Percentiles rank a stretch among this genome's conserved stretches.
These are phyloP conservation scores for Terfezia boudieri DNA, from an alignment of 495 filamentous ascomycete species.

Conservation along the genomic window DNA sequence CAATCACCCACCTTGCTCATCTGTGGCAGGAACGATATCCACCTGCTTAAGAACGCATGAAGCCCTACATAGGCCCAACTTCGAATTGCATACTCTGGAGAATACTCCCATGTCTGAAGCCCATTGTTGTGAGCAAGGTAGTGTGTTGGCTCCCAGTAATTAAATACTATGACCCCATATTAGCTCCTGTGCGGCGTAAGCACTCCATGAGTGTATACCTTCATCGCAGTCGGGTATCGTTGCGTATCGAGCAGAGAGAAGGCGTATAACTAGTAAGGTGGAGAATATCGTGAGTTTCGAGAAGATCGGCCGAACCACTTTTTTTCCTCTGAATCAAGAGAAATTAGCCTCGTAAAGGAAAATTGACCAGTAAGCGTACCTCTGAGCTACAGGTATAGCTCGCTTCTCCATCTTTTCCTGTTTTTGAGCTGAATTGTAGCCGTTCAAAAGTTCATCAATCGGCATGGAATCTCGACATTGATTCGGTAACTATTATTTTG, in stretches of 20 bases:
- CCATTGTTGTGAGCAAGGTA: constrained; percentile 86
- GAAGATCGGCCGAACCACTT: neutral
- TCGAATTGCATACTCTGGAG: constrained; percentile 80
- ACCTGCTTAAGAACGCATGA: constrained; percentile 48
- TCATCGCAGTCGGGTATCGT: constrained; percentile 98
- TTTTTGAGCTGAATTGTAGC: too few species aligned
- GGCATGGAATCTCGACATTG: too few species aligned
- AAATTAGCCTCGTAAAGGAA: too few species aligned
- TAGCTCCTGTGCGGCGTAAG: neutral
- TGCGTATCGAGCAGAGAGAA: constrained; percentile 55
- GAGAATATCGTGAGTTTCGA: constrained; percentile 29
- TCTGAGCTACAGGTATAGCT: too few species aligned
- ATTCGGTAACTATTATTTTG: too few species aligned
- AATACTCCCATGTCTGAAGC: constrained; percentile 97
- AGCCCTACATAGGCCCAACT: constrained; percentile 87
- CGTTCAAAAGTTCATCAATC: too few species aligned
- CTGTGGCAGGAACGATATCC: constrained; percentile 38
- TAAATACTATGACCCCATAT: constrained; percentile 39
- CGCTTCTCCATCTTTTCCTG: too few species aligned
- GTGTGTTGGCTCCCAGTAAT: constrained; percentile 97
- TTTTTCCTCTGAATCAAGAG: too few species aligned
- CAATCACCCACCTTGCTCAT: constrained; percentile 25
- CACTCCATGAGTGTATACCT: constrained; percentile 5
- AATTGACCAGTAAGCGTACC: too few species aligned
- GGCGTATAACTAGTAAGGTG: constrained; percentile 46